Percentiles rank a stretch among this genome's conserved stretches.
Conservation (phyloP, 495 filamentous ascomycete species). For the Aspergillus leporis region DNA sequence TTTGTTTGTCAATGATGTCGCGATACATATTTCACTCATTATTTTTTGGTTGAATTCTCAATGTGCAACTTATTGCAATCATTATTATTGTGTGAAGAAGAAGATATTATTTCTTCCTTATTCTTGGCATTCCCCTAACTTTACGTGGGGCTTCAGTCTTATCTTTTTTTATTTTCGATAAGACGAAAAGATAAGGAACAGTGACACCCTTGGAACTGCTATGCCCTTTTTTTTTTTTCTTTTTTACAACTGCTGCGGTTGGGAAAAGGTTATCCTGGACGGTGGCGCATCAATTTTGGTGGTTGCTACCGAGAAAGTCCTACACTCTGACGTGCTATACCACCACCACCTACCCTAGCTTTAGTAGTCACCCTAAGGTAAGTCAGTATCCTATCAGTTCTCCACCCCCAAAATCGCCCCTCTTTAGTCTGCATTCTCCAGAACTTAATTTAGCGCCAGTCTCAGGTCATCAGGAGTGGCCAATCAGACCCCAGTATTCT, state of each 20-base stretch:
- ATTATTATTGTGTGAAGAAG: not conserved
- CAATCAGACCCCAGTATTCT: not conserved
- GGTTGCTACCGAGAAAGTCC: not conserved
- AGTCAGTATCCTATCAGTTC: conserved; percentile 1
- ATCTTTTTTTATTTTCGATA: not conserved
- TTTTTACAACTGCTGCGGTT: not conserved
- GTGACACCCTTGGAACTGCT: not conserved
- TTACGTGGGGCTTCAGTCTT: not conserved
- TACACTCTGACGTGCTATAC: not conserved
- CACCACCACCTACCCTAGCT: not conserved
- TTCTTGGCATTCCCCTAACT: not conserved
- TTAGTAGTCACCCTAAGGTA: not conserved
- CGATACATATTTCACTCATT: conserved; percentile 2
- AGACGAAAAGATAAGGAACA: not conserved
- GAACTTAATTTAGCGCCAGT: conserved; percentile 1
- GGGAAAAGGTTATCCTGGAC: not conserved
- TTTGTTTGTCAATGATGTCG: not conserved
- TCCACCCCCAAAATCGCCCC: not conserved
- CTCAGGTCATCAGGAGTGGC: not conserved
- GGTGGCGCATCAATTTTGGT: not conserved
- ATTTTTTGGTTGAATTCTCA: not conserved
- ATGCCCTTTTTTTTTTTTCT: not conserved
- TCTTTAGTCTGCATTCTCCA: not conserved
- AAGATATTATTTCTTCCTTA: not conserved
- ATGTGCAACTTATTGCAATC: not conserved